phyloP scores from a whole-genome alignment of 2,329 filamentous ascomycete species.

The Fusarium chlamydosporum region DNA sequence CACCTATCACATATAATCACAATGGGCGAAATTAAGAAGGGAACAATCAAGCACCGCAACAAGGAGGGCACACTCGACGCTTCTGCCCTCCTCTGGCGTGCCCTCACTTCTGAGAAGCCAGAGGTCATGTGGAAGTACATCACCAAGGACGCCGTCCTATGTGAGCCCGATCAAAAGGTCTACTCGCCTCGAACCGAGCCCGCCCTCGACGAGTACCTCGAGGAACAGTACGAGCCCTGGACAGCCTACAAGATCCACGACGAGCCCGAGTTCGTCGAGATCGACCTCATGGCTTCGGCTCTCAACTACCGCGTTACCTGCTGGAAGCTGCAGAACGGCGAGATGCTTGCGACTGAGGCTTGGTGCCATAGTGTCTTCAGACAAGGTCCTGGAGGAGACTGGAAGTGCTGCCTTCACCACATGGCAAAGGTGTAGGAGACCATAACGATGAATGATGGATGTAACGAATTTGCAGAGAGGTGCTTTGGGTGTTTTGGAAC shows the following conservation, averaged over 20 bases:
- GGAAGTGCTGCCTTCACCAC: conserved; percentile 55
- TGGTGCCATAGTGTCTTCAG: conserved; percentile 55
- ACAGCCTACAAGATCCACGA: conserved; percentile 56
- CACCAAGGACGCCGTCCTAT: conserved; percentile 54
- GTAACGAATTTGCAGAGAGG: conserved; percentile 8
- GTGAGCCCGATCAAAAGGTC: conserved; percentile 52
- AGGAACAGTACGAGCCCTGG: conserved; percentile 54
- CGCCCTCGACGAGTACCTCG: conserved; percentile 53
- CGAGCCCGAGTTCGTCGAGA: conserved; percentile 56
- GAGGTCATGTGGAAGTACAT: conserved; percentile 54
- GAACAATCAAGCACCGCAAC: conserved; percentile 55
- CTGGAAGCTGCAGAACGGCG: conserved; percentile 50
- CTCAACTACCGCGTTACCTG: conserved; percentile 54
- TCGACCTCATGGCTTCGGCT: conserved; percentile 56
- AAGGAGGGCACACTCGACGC: conserved; percentile 56
- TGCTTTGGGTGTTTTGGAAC: conserved; percentile 37
- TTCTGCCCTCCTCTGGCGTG: conserved; percentile 55
- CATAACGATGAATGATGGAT: background rate
- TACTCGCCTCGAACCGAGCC: conserved; percentile 54
- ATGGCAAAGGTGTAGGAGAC: conserved; percentile 49
- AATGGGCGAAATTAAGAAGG: conserved; percentile 45
- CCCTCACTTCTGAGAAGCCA: conserved; percentile 54
- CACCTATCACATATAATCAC: background rate
- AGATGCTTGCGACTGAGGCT: conserved; percentile 54
- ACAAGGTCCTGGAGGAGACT: conserved; percentile 55